Evolutionary conservation across 805 yeast species (phyloP).

Genomic region (Clavispora phyllophila): DNA sequence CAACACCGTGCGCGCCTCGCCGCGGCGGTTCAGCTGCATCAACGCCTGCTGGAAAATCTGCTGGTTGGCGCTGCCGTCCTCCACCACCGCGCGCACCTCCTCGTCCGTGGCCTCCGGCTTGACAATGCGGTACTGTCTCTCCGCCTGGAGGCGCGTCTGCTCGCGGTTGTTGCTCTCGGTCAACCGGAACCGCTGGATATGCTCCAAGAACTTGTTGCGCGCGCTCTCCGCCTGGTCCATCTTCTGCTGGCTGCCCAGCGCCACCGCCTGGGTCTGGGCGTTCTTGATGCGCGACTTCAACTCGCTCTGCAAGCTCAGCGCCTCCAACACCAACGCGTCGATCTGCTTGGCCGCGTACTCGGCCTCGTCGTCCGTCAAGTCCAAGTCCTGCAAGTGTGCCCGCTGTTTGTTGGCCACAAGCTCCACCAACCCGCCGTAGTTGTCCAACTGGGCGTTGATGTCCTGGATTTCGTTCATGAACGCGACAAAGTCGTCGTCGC

Average conservation of each 20-base stretch:
- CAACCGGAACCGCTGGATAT: constrained; percentile 81
- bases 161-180: constrained; percentile 84
- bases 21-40: constrained; percentile 79
- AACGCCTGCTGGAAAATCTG: constrained; percentile 94
- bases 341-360: constrained; percentile 67
- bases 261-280: constrained; percentile 64
- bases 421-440: constrained; percentile 64
- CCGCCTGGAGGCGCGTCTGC: constrained; percentile 81
- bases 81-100: constrained; percentile 81
- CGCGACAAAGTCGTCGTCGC: constrained; percentile 50
- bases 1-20: constrained; percentile 92
- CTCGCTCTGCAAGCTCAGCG: constrained; percentile 68
- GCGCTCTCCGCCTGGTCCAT: constrained; percentile 86
- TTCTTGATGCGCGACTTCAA: constrained; percentile 74
- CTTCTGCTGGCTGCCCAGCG: constrained; percentile 62
- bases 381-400: constrained; percentile 66
- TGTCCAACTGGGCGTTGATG: constrained; percentile 63
- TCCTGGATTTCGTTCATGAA: constrained; percentile 61
- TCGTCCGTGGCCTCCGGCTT: constrained; percentile 80
- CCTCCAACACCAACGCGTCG: constrained; percentile 71
- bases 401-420: constrained; percentile 67
- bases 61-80: constrained; percentile 69
- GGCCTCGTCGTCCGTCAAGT: constrained; percentile 54
- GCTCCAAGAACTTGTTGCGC: constrained; percentile 76
- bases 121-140: constrained; percentile 86